Evolutionary conservation across 345 rosid genomes (phyloP), one percentile per base, ranked within the genome.

Genomic region (Ceriops zippeliana): DNA sequence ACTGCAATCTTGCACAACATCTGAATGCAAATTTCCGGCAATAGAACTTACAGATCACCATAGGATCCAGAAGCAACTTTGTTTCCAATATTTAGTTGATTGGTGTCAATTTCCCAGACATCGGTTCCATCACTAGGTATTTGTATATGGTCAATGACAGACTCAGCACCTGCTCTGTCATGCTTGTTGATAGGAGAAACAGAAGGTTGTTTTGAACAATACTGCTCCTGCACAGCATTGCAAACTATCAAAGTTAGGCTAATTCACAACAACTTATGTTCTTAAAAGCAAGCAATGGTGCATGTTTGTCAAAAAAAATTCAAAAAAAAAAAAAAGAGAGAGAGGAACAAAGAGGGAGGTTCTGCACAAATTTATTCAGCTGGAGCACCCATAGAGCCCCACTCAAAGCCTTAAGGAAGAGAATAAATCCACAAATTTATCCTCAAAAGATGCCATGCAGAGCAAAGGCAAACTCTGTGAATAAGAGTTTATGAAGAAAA

Each of bases 21-120:
- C 42, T 5, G 16, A 5, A 70, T 20, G 73, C 5, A 65, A 1
- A 79, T 28, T 56, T 65, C 42, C 68, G 57, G 57, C 61, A 51
- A 57, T 5, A 65, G 63, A 70, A 82, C 98, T 81, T 86, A 91
- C 98, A 91, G 78, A 78, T 91, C 98, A 24, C 98, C 97, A 53
- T 72, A 83, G 63, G 99, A 86, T 65, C 98, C 98, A 66, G 96
- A 90, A 70, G 92, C 92, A 72, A 91, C 89, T 79, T 87, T 91
- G 77, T 76, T 84, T 74, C 76, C 96, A 67, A 85, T 74, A 70
- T 78, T 86, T 78, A 95, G 86, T 71, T 85, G 99, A 63, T 75
- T 84, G 76, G 82, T 61, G 83, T 88, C 93, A 76, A 91, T 88
- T 83, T 91, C 99, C 98, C 98, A 95, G 71, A 88, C 98, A 86